Percentiles rank a stretch among this genome's conserved stretches.
Conservation (phyloP, 192 early-diverging fungal species). For the Glomus cerebriforme region DNA sequence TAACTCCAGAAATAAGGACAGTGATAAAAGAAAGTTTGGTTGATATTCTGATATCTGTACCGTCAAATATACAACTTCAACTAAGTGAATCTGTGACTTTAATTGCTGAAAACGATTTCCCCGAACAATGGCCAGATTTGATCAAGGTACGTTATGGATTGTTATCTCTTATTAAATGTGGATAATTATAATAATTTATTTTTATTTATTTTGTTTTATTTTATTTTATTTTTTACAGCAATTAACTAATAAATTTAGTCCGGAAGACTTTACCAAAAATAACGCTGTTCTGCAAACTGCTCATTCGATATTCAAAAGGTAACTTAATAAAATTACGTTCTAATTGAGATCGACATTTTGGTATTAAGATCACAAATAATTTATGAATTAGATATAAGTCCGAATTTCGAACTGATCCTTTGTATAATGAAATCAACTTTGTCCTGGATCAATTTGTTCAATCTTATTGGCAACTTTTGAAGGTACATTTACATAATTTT, state of each 20-base stretch:
- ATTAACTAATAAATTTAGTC: constrained; percentile 74
- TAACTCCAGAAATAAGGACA: constrained; percentile 65
- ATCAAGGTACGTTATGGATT: constrained; percentile 56
- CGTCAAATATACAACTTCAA: constrained; percentile 80
- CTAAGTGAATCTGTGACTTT: constrained; percentile 91
- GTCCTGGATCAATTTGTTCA: constrained; percentile 85
- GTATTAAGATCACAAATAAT: background rate
- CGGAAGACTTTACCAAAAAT: constrained; percentile 80
- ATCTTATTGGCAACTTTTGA: constrained; percentile 81
- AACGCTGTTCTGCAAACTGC: constrained; percentile 92
- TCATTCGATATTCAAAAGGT: constrained; percentile 93
- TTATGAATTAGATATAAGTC: constrained; percentile 73
- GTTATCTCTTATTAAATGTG: background rate
- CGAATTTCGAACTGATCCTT: constrained; percentile 73
- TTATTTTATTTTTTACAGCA: constrained; percentile 45
- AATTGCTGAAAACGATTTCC: constrained; percentile 94
- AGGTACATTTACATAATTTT: constrained; percentile 58
- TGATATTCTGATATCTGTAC: constrained; percentile 80
- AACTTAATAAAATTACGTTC: background rate
- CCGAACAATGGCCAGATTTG: constrained; percentile 82
- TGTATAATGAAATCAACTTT: constrained; percentile 91
- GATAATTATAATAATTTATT: background rate
- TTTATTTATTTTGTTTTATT: constrained; percentile 5
- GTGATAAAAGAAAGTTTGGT: constrained; percentile 87
- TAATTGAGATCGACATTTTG: background rate